Percentiles rank a stretch among this genome's conserved stretches.
These are phyloP conservation scores for Kuraishia capsulata DNA, from an alignment of 805 yeast species.

Conservation along the genomic window DNA sequence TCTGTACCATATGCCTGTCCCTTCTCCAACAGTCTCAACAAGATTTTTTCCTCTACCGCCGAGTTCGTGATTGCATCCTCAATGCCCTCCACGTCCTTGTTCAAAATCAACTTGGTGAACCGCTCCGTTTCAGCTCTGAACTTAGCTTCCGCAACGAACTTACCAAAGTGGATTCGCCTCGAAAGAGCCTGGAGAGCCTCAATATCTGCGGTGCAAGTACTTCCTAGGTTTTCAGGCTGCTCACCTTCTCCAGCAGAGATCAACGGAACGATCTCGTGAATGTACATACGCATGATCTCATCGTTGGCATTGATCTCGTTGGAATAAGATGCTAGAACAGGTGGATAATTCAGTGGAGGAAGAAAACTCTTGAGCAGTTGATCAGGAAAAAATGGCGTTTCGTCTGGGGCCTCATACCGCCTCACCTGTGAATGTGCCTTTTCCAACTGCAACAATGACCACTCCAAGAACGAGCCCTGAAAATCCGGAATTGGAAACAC, in stretches of 20 bases:
- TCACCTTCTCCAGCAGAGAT: conserved; percentile 61
- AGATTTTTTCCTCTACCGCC: conserved; percentile 78
- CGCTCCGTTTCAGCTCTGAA: conserved; percentile 57
- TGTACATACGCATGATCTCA: conserved; percentile 60
- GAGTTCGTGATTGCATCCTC: conserved; percentile 77
- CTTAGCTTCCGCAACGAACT: conserved; percentile 95
- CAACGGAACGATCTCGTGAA: conserved; percentile 64
- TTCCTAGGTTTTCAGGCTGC: conserved; percentile 80
- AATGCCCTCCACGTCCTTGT: conserved; percentile 61
- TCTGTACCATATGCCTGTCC: conserved; percentile 85
- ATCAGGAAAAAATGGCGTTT: conserved; percentile 78
- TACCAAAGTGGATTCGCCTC: conserved; percentile 92
- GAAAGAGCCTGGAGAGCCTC: conserved; percentile 83
- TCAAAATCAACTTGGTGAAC: conserved; percentile 57
- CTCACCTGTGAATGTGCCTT: conserved; percentile 70
- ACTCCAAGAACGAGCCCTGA: conserved; percentile 75
- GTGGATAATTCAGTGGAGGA: conserved; percentile 75
- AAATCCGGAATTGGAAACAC: conserved; percentile 56
- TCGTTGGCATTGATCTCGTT: conserved; percentile 69
- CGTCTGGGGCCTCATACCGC: conserved; percentile 92
- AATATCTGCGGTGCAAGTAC: conserved; percentile 77
- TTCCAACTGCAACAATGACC: conserved; percentile 74
- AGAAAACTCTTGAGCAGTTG: conserved; percentile 55
- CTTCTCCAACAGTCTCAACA: conserved; percentile 69
- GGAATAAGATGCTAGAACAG: conserved; percentile 64